phyloP scores from a whole-genome alignment of 768 basidiomycete species.

The Phanerochaete carnosa region DNA sequence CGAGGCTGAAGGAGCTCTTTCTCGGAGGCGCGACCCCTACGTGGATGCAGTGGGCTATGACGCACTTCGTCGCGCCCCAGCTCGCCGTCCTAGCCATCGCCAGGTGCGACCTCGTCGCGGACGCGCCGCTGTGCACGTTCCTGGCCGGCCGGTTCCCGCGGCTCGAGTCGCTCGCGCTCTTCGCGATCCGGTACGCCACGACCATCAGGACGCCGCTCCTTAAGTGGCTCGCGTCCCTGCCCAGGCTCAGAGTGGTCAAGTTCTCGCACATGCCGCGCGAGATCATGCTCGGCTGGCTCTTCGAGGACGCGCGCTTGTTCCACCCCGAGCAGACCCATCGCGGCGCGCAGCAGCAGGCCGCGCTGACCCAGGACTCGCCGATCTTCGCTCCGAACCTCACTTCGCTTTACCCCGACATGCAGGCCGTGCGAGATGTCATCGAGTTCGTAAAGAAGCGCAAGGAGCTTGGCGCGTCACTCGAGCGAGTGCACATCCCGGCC shows the following conservation, averaged over 20 bases:
- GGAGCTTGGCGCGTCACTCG: background rate
- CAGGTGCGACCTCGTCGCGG: constrained; percentile 49
- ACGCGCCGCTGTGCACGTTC: constrained; percentile 41
- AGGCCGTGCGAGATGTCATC: background rate
- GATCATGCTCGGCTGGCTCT: background rate
- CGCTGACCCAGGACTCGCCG: background rate
- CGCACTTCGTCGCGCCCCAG: constrained; percentile 53
- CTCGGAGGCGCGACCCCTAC: constrained; percentile 28
- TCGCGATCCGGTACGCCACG: background rate
- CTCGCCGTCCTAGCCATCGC: constrained; percentile 57
- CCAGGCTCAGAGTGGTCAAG: background rate
- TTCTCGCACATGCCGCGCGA: background rate
- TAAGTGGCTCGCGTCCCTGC: background rate
- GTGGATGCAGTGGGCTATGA: constrained; percentile 25
- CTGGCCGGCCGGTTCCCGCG: constrained; percentile 49
- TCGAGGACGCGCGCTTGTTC: background rate
- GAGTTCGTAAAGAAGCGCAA: background rate
- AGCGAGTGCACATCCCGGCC: background rate
- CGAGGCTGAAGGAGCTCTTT: background rate
- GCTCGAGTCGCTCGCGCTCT: background rate
- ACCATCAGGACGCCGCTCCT: background rate
- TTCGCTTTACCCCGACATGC: background rate
- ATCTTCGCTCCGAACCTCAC: background rate
- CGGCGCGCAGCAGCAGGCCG: background rate
- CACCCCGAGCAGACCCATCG: background rate